Conservation (phyloP, 345 rosid genomes). For the Geranium brycei region DNA sequence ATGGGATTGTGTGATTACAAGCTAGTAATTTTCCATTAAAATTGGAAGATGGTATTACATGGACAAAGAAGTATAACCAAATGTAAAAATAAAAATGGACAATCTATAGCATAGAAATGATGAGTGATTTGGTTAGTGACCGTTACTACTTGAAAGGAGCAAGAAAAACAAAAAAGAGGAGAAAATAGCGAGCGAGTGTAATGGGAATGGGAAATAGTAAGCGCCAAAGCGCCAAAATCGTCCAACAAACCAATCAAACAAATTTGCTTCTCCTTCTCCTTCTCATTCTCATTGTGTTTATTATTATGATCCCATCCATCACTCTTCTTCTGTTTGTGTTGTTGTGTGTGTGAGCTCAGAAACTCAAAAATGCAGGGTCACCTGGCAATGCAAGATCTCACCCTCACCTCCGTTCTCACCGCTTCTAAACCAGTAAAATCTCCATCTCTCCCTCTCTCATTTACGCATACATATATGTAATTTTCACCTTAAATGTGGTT, state of each 20-base stretch:
- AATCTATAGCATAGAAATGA: too few species aligned
- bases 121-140: too few species aligned
- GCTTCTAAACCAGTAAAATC: slow-evolving; percentile 11
- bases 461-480: background rate
- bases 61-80: too few species aligned
- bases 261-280: background rate
- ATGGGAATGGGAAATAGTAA: background rate
- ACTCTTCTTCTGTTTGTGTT: background rate
- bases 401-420: slow-evolving; percentile 15
- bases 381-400: slow-evolving; percentile 12
- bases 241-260: background rate
- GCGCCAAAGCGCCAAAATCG: background rate
- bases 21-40: too few species aligned
- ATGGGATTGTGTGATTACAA: too few species aligned
- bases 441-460: background rate
- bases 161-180: too few species aligned
- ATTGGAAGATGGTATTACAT: too few species aligned
- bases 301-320: background rate
- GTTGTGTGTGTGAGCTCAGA: background rate
- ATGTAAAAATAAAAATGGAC: too few species aligned
- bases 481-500: too few species aligned
- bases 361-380: slow-evolving; percentile 13
- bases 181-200: background rate
- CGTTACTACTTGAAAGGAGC: too few species aligned
- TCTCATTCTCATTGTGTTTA: background rate